Evolutionary conservation across 768 basidiomycete species (phyloP).

Genomic region (Suillus placidus): DNA sequence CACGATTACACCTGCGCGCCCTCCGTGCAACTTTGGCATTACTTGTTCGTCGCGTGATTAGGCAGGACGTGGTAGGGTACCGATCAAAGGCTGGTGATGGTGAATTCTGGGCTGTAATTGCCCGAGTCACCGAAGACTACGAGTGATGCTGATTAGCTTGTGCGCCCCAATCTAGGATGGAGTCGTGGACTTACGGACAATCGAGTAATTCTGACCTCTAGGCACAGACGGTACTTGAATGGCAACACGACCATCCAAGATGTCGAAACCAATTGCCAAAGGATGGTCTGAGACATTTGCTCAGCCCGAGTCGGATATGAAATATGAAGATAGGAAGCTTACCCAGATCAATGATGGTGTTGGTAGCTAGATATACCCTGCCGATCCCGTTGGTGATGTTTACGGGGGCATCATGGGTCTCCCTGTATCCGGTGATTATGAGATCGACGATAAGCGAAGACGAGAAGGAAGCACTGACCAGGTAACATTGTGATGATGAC

Average conservation of each 20-base stretch:
- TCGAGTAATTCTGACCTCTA: slow-evolving; percentile 32
- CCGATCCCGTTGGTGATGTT: slow-evolving; percentile 38
- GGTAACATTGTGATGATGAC: slow-evolving; percentile 25
- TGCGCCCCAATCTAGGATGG: background rate
- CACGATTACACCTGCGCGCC: background rate
- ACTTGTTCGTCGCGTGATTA: slow-evolving; percentile 5
- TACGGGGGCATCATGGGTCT: slow-evolving; percentile 27
- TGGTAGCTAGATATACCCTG: slow-evolving; percentile 30
- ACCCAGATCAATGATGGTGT: slow-evolving; percentile 25
- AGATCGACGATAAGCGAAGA: background rate
- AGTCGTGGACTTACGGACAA: slow-evolving; percentile 31
- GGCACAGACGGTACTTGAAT: slow-evolving; percentile 34
- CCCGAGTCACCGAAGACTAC: slow-evolving; percentile 40
- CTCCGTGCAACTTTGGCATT: background rate
- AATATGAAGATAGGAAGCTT: slow-evolving; percentile 17
- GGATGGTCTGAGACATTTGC: slow-evolving; percentile 18
- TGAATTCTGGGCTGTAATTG: slow-evolving; percentile 30
- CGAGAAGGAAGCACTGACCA: slow-evolving; percentile 28
- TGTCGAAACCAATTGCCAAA: slow-evolving; percentile 32
- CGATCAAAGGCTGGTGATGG: slow-evolving; percentile 20
- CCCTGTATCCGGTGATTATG: slow-evolving; percentile 27
- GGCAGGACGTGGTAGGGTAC: background rate
- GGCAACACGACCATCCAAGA: slow-evolving; percentile 27
- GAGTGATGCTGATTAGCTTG: slow-evolving; percentile 11
- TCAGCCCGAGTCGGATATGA: slow-evolving; percentile 12